Base-by-base conservation (phyloP, 805 yeast species). In the Ogataea neopini region DNA sequence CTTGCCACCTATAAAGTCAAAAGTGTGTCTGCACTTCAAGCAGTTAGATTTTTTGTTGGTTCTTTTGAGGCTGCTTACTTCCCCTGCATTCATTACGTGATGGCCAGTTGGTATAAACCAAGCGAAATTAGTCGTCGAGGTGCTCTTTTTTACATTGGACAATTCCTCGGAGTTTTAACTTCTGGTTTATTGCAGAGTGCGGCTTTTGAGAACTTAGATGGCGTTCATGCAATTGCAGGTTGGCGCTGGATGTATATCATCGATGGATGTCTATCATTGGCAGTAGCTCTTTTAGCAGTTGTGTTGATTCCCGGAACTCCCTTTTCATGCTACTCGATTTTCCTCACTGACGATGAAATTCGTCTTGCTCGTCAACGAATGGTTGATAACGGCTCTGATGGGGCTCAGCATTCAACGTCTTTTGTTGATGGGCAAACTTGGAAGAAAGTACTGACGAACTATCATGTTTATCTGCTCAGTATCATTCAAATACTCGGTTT, bases 11-110 rank as follows among this genome's bases (percentile, higher is more conserved):
- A 74, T 58, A 72, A 71, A 53, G 81, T 79, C 10, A 67, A 74
- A 18, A 71, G 69, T 9, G 76, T 77, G 13, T 65, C 69, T 2
- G 79, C 79, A 29, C 66, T 87, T 32, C 77, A 80, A 61, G 88
- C 78, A 1, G 65, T 82, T 36, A 68, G 94, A 43, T 86, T 86
- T 57, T 72, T 86, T 34, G 72, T 85, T 48, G 91, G 86, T 33
- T 77, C 79, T 0, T 81, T 82, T 61, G 94, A 88, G 62, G 80
- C 87, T 3, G 80, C 84, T n/a, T 77, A 73, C 56, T 74, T 79
- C 67, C 86, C 89, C 4, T 81, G 80, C 17, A 71, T 80, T 47
- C 85, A 82, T 54, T 81, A 78, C 54, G 63, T 80, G 39, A 67
- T 76, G 53, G 87, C 84, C 9, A 72, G 79, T 18, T 81, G 78